phyloP scores from a whole-genome alignment of 2,329 filamentous ascomycete species.

The Hirsutella rhossiliensis region DNA sequence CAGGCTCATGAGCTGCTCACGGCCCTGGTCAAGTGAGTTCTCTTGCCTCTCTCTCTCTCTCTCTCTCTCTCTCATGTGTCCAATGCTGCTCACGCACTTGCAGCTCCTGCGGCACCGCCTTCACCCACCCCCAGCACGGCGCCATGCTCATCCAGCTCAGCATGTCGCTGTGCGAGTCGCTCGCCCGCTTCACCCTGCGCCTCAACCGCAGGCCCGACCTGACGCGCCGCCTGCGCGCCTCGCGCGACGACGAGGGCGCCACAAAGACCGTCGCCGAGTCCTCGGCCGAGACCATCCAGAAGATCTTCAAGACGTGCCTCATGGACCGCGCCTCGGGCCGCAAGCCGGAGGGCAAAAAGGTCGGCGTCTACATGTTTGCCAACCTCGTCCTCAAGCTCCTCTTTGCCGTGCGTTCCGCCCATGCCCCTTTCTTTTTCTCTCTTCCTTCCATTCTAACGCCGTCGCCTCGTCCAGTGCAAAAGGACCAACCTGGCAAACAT shows the following conservation, averaged over 20 bases:
- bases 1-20: conserved; percentile 65
- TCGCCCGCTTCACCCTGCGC: conserved; percentile 73
- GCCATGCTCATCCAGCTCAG: conserved; percentile 73
- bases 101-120: conserved; percentile 72
- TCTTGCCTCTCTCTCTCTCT: not conserved
- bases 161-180: conserved; percentile 66
- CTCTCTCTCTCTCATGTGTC: not conserved
- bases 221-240: conserved; percentile 48
- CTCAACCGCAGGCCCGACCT: conserved; percentile 73
- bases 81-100: not conserved
- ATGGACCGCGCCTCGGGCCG: conserved; percentile 63
- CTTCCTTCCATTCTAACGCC: conserved; percentile 2
- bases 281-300: conserved; percentile 79
- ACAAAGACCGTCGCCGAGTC: conserved; percentile 74
- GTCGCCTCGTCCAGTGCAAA: conserved; percentile 45
- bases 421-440: not conserved
- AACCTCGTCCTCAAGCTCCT: conserved; percentile 83
- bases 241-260: conserved; percentile 47
- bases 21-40: conserved; percentile 62
- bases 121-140: conserved; percentile 69
- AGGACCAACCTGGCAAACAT: conserved; percentile 77
- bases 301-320: conserved; percentile 82
- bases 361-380: conserved; percentile 83
- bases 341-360: conserved; percentile 70
- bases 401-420: conserved; percentile 56